These are phyloP conservation scores for Diaporthe sp. DNA, from an alignment of 2,329 filamentous ascomycete species.

Conservation along the genomic window DNA sequence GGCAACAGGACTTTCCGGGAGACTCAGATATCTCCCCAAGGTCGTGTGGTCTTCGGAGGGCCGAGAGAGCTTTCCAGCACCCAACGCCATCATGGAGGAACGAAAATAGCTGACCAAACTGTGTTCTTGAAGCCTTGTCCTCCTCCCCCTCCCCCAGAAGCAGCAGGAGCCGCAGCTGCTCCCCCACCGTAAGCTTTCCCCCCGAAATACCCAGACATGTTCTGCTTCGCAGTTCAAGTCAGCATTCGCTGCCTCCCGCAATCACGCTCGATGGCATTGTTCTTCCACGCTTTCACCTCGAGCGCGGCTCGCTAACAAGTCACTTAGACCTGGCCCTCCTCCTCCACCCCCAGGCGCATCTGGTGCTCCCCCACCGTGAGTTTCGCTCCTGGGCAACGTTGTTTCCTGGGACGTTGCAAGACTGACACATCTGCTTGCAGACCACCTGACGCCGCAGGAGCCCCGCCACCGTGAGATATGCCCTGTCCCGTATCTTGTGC, in stretches of 20 bases:
- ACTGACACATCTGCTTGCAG: neutral
- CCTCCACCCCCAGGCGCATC: constrained; percentile 5
- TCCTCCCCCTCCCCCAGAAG: neutral
- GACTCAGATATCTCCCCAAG: no score
- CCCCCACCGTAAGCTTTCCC: constrained; percentile 2
- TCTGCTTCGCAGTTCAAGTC: neutral
- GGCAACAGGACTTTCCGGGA: neutral
- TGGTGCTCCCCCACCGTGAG: constrained; percentile 16
- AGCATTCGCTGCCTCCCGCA: neutral
- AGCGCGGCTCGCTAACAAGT: neutral
- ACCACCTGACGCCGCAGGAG: neutral
- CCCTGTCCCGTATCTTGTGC: neutral
- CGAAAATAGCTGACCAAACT: neutral
- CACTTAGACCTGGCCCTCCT: neutral
- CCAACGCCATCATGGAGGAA: neutral
- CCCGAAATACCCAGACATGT: neutral
- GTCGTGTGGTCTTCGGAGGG: neutral
- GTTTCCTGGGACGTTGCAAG: neutral
- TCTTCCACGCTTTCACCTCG: neutral
- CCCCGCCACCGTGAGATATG: neutral
- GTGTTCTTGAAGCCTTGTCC: constrained; percentile 8
- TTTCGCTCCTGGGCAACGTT: neutral
- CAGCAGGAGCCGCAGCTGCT: neutral
- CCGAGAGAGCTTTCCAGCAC: neutral
- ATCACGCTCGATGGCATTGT: no score